A percentile compares a stretch with the other conserved stretches of the same genome.
phyloP scores from a whole-genome alignment of 202 grass and related monocot genomes.

The Bolboschoenoplectus hybrid region DNA sequence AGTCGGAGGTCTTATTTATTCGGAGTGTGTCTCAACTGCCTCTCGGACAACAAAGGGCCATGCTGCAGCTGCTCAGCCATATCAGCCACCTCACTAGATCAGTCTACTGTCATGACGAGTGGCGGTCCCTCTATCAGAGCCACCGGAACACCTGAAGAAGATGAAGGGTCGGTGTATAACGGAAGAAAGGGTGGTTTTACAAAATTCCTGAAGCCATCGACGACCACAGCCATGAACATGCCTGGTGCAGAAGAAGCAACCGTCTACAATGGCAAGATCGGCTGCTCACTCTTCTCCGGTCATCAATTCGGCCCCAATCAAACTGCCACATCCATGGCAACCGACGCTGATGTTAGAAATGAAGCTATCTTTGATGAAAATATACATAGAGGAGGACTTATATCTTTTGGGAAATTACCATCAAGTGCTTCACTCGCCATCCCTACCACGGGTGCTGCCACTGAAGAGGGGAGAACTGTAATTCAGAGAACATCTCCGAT shows the following conservation, averaged over 20 bases:
- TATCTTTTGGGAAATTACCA: background rate
- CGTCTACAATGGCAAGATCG: conserved; percentile 27
- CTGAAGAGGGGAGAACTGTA: background rate
- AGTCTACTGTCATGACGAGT: background rate
- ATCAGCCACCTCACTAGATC: background rate
- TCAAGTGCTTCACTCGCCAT: background rate
- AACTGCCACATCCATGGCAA: background rate
- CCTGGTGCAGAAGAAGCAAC: conserved; percentile 33
- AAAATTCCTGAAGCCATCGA: conserved; percentile 7
- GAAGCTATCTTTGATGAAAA: conserved; percentile 12
- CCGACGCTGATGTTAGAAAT: background rate
- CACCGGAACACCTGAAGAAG: background rate
- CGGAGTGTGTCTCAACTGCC: conserved; percentile 25
- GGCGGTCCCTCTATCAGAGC: background rate
- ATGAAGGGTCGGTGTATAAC: conserved; percentile 29
- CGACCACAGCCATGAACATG: conserved; percentile 27
- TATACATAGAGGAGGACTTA: background rate
- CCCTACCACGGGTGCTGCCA: background rate
- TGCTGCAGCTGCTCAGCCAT: conserved; percentile 6
- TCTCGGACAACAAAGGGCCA: background rate
- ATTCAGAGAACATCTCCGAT: background rate
- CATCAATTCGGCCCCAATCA: background rate
- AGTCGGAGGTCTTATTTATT: conserved; percentile 1
- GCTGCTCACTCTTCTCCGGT: background rate
- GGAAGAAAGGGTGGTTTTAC: background rate